phyloP scores from a whole-genome alignment of 1,284 basidiomycete species.

The Ceratorhiza oryzae-sativae region DNA sequence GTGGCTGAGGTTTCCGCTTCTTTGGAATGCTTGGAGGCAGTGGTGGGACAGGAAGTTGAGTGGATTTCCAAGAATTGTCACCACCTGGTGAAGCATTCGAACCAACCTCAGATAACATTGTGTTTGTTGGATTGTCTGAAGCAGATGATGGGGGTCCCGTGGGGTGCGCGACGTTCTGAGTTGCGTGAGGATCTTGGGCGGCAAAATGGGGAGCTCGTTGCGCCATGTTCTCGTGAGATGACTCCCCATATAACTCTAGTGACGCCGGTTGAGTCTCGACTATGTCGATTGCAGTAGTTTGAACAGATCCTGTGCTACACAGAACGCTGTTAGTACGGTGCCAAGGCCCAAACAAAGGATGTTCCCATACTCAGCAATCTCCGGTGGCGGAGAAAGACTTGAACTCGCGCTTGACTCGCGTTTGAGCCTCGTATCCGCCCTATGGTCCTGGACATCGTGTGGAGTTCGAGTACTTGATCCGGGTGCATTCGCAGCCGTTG shows the following conservation, averaged over 20 bases:
- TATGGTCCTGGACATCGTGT: background rate
- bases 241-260: background rate
- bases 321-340: no score
- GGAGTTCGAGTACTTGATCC: background rate
- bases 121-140: background rate
- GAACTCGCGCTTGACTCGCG: constrained; percentile 19
- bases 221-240: background rate
- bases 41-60: background rate
- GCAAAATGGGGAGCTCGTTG: background rate
- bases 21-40: background rate
- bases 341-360: background rate
- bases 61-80: background rate
- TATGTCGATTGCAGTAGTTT: background rate
- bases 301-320: background rate
- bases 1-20: background rate
- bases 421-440: background rate
- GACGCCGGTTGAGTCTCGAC: background rate
- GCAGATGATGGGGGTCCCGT: background rate
- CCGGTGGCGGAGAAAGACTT: constrained; percentile 27
- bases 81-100: background rate
- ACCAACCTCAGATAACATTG: no score
- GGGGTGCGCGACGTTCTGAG: background rate
- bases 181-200: background rate
- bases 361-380: background rate
- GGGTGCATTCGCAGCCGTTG: background rate